A percentile compares a stretch with the other conserved stretches of the same genome.
Evolutionary conservation across 495 filamentous ascomycete species (phyloP).

Genomic region (Collariella sp.): DNA sequence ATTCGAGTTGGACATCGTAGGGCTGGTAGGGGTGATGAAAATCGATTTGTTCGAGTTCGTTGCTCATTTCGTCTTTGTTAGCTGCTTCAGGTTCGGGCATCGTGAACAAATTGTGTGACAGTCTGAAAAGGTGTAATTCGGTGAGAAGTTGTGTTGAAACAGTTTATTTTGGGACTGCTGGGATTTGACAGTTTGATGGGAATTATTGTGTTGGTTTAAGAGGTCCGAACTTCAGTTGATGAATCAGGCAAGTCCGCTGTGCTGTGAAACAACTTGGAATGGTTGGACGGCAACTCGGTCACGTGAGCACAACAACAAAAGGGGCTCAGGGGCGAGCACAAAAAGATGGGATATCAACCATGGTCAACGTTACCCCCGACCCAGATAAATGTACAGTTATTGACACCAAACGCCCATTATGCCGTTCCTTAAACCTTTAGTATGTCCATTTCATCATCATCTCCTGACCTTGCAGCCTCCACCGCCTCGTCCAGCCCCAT

Average conservation of each 20-base stretch:
- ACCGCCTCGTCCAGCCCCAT: conserved; percentile 21
- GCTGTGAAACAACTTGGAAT: not conserved
- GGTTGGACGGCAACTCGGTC: not conserved
- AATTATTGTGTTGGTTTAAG: no score
- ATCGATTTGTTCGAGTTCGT: conserved; percentile 31
- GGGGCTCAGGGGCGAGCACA: not conserved
- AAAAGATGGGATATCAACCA: conserved; percentile 4
- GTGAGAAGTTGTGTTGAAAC: not conserved
- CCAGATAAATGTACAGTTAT: not conserved
- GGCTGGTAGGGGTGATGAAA: conserved; percentile 92
- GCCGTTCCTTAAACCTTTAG: conserved; percentile 24
- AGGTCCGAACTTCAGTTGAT: no score
- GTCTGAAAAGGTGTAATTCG: not conserved
- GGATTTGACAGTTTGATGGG: no score
- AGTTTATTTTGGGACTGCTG: no score
- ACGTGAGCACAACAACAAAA: not conserved
- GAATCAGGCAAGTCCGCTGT: not conserved
- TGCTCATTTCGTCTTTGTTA: not conserved
- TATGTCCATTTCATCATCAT: conserved; percentile 43
- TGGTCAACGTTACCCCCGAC: not conserved
- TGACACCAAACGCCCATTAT: conserved; percentile 6
- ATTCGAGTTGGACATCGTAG: conserved; percentile 80
- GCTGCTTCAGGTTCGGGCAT: conserved; percentile 1
- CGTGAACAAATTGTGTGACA: not conserved
- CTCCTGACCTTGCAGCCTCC: conserved; percentile 12